Evolutionary conservation across 2,329 filamentous ascomycete genomes (phyloP).

Genomic region (Beauveria pseudobassiana): DNA sequence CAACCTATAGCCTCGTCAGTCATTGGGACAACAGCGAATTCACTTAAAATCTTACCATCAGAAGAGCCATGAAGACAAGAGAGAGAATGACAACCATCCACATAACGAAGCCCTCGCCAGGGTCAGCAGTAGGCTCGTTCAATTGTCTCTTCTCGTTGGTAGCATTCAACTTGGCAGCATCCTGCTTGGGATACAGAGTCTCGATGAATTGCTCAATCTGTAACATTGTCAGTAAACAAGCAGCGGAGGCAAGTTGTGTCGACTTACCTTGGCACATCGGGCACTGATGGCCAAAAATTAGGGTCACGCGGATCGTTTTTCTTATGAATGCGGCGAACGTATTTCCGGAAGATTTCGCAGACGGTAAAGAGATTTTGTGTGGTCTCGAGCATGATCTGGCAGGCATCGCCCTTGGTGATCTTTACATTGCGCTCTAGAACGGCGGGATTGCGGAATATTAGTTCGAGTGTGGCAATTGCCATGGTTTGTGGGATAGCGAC

Average conservation of each 20-base stretch:
- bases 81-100: constrained; percentile 57
- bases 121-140: constrained; percentile 39
- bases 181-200: constrained; percentile 79
- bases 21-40: constrained; percentile 12
- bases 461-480: constrained; percentile 91
- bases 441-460: constrained; percentile 83
- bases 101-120: constrained; percentile 59
- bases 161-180: constrained; percentile 51
- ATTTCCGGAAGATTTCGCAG: constrained; percentile 74
- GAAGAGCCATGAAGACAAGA: constrained; percentile 60
- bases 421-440: constrained; percentile 88
- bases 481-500: constrained; percentile 93
- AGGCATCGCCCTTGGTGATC: constrained; percentile 92
- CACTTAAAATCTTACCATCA: constrained; percentile 61
- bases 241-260: background rate
- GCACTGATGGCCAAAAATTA: constrained; percentile 86
- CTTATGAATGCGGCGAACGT: constrained; percentile 74
- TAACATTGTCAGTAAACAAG: constrained; percentile 13
- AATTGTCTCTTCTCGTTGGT: constrained; percentile 30
- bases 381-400: constrained; percentile 82
- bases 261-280: constrained; percentile 69
- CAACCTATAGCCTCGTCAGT: constrained; percentile 47
- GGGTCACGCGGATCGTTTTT: constrained; percentile 94
- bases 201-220: constrained; percentile 96
- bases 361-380: constrained; percentile 82